Evolutionary conservation across 23 red algal species (phyloP), one percentile per base, ranked within the genome.

Genomic region (Chondrus crispus): DNA sequence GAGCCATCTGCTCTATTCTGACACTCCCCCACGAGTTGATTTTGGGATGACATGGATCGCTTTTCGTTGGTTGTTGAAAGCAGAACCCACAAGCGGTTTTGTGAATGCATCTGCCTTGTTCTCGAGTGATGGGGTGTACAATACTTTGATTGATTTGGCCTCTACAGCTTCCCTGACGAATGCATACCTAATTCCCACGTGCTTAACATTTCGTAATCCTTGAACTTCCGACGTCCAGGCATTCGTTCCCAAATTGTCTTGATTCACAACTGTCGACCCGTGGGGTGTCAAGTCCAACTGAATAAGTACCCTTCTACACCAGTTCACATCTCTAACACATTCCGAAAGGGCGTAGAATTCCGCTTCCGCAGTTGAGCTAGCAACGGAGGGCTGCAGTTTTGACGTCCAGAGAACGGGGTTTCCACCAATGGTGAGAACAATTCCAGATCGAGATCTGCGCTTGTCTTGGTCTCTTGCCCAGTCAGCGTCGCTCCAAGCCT

Each of bases 191-290:
- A 81, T 81, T 81, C 3, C 18, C 24, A 81, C 46, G 55, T 81
- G 76, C 26, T 81, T 81, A 12, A 72, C 76, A 55, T 58, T 81
- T n/a, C 76, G 36, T 3, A 79, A 46, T 12, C 74, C 74, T 46
- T 46, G 48, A 13, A 46, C 74, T 2, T 5, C 48, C 20, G 42
- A 28, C 38, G 46, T 50, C 74, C 74, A 79, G 9, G 74, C 42
- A 50, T 46, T 48, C 8, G 74, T 44, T 16, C 46, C 46, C 42
- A 79, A 44, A 44, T 79, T 48, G 74, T 79, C 74, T 18, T 79
- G 46, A 48, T 46, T 16, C 2, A 79, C 13, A 20, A 43, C 9
- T 46, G 48, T 24, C 13, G 74, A 28, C 18, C 55, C 49, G 2
- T 81, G 18, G 29, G 55, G 28, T 2, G 46, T 2, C 40, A 81